Base-by-base conservation (phyloP, 2,329 filamentous ascomycete genomes). In the Penicillium expansum region DNA sequence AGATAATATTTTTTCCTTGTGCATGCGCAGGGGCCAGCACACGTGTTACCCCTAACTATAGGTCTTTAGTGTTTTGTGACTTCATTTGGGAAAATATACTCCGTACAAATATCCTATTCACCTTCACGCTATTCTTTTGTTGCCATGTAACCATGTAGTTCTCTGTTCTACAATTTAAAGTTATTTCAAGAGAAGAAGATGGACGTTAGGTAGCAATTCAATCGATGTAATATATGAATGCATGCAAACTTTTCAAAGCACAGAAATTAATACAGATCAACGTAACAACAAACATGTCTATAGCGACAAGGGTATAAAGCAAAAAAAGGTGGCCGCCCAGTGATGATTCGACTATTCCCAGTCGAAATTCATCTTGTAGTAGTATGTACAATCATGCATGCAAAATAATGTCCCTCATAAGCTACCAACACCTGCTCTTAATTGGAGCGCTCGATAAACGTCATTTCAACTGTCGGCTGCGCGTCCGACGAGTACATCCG, bases 381-480 rank as follows among this genome's bases (percentile, higher is more conserved):
- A 29, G 18, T 49, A 42, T 38, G 20, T 55, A 51, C 29, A 51
- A 41, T 16, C 30, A 49, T 38, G 35, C 18, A 56, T 32, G 9
- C 24, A 44, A 24, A 35, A 30, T 8, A 1, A 16, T 22, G 13
- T 27, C 29, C 18, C 27, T 22, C 14, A 18, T 2, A 24, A 43
- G 3, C 4, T 13, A 38, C 1, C 14, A 43, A 41, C 3, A 38
- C 14, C 6, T 29, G 9, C 1, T 24, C 32, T 32, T 39, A 52
- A 18, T 55, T 59, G 7, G 49, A 50, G 4, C 39, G 33, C 35
- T 57, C 39, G 14, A 59, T 13, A 1, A 60, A 24, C 5, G 38
- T 20, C 38, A 54, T 55, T 48, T 63, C 63, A 30, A 57, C 24
- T 2, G 58, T 60, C 22, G 55, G 62, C 14, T 30, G 50, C 1